These are phyloP conservation scores for Parascedosporium putredinis DNA, from an alignment of 2,329 filamentous ascomycete species.

Conservation along the genomic window DNA sequence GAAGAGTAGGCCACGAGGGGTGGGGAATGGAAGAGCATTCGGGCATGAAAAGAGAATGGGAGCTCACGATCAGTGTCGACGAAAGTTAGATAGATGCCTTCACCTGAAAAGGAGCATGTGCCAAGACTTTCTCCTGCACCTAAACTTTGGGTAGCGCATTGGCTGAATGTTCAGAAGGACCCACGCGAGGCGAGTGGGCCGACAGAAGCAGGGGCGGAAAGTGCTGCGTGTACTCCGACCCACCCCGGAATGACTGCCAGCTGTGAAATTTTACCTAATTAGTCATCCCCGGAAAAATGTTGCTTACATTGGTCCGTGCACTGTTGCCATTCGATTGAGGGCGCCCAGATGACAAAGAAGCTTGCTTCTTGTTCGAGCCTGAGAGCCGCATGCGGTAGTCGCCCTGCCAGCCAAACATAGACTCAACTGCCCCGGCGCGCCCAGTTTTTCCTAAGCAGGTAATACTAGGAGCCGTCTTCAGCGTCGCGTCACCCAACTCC, in stretches of 20 bases:
- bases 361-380: not conserved
- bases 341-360: not conserved
- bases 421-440: not conserved
- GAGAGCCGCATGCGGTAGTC: not conserved
- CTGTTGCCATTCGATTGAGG: not conserved
- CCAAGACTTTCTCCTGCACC: not conserved
- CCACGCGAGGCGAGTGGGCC: no score
- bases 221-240: not conserved
- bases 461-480: not conserved
- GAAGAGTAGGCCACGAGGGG: no score
- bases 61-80: not conserved
- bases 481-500: not conserved
- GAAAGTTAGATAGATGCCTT: not conserved
- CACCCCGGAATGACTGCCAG: not conserved
- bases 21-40: not conserved
- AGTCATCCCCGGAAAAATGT: not conserved
- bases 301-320: not conserved
- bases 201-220: not conserved
- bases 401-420: not conserved
- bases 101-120: constrained; percentile 1
- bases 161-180: no score
- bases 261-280: not conserved
- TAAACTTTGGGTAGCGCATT: not conserved
- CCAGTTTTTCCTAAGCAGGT: not conserved
- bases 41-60: not conserved